Evolutionary conservation across 805 yeast genomes (phyloP).

Genomic region (Hanseniaspora nectarophila): DNA sequence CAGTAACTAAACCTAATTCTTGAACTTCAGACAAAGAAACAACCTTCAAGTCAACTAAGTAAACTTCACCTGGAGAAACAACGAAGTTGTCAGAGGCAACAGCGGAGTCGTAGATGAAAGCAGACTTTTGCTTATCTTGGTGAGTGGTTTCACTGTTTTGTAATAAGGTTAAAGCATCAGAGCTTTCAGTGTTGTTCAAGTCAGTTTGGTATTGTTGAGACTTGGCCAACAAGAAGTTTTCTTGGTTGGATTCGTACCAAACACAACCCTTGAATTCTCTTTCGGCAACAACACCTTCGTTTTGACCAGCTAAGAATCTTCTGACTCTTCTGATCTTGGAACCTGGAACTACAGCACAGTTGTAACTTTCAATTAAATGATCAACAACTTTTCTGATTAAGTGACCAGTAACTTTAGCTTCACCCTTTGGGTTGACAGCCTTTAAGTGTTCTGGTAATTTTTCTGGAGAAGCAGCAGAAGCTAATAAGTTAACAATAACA

Average conservation of each 20-base stretch:
- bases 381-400: conserved; percentile 68
- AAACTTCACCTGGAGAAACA: conserved; percentile 73
- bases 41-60: conserved; percentile 71
- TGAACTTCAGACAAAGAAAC: conserved; percentile 46
- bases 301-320: conserved; percentile 91
- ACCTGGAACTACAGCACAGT: conserved; percentile 82
- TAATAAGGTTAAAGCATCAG: conserved; percentile 1
- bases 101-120: conserved; percentile 36
- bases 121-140: conserved; percentile 13
- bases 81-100: conserved; percentile 65
- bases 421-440: conserved; percentile 19
- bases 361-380: conserved; percentile 69
- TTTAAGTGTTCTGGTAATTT: conserved; percentile 49
- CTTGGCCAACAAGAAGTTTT: conserved; percentile 38
- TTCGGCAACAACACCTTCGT: conserved; percentile 84
- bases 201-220: conserved; percentile 29
- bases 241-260: conserved; percentile 78
- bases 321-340: conserved; percentile 83
- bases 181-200: conserved; percentile 5
- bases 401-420: conserved; percentile 48
- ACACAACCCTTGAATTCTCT: conserved; percentile 84
- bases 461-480: conserved; percentile 63
- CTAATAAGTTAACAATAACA: conserved; percentile 66
- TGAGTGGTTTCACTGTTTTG: conserved; percentile 14
- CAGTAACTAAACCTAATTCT: conserved; percentile 56